These are phyloP conservation scores for Emmonsia crescens DNA, from an alignment of 2,329 filamentous ascomycete species.

Conservation along the genomic window DNA sequence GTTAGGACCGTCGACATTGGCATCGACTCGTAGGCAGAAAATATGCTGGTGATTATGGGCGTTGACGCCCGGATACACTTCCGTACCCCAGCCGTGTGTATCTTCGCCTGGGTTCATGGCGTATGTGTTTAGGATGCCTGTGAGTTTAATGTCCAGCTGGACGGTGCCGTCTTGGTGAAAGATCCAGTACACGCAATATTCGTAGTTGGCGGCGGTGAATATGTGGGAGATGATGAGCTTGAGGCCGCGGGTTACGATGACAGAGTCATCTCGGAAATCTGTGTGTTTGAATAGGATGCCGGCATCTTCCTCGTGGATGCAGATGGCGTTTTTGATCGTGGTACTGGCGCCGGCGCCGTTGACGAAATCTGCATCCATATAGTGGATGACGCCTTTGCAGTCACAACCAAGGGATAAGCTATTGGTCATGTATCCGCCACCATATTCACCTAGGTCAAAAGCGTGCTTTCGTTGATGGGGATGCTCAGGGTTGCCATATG, in stretches of 20 bases:
- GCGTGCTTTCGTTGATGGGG: constrained; percentile 41
- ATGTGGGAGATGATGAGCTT: constrained; percentile 84
- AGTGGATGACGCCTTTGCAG: constrained; percentile 85
- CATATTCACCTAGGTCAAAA: constrained; percentile 39
- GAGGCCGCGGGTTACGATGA: constrained; percentile 72
- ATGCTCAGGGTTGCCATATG: constrained; percentile 46
- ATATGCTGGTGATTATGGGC: constrained; percentile 95
- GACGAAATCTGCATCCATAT: constrained; percentile 79
- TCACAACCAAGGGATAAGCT: constrained; percentile 37
- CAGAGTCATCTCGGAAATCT: constrained; percentile 83
- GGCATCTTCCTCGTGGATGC: constrained; percentile 86
- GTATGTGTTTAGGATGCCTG: constrained; percentile 88
- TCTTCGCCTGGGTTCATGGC: constrained; percentile 70
- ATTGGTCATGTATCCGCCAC: constrained; percentile 40
- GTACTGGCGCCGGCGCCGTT: constrained; percentile 63
- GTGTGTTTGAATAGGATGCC: constrained; percentile 92
- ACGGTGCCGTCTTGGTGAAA: constrained; percentile 89
- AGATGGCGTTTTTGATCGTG: constrained; percentile 86
- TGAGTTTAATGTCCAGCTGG: constrained; percentile 84
- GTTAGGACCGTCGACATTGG: constrained; percentile 72
- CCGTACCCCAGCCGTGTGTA: constrained; percentile 76
- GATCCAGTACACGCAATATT: constrained; percentile 81
- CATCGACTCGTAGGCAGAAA: constrained; percentile 80
- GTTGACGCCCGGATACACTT: constrained; percentile 84
- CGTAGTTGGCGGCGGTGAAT: constrained; percentile 93